phyloP scores from a whole-genome alignment of 2,329 filamentous ascomycete genomes.

The Arthrobotrys megalospora region DNA sequence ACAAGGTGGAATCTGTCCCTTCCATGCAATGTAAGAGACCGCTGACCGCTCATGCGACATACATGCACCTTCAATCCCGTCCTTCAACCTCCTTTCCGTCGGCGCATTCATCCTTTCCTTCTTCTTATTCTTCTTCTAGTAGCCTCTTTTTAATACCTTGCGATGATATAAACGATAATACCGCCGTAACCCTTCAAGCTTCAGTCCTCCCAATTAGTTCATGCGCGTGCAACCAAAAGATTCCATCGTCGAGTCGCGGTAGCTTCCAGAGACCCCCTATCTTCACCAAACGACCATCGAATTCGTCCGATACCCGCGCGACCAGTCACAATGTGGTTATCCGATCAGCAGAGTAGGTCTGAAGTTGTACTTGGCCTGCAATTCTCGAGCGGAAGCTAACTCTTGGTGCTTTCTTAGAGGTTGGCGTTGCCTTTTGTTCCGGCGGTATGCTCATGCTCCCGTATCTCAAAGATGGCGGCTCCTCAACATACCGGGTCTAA shows the following conservation, averaged over 20 bases:
- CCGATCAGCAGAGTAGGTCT: conserved; percentile 90
- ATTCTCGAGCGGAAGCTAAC: conserved; percentile 62
- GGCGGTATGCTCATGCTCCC: conserved; percentile 83
- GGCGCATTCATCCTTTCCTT: neutral
- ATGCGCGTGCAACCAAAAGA: conserved; percentile 11
- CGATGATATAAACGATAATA: conserved; percentile 22
- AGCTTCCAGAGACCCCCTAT: conserved; percentile 13
- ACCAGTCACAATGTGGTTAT: conserved; percentile 84
- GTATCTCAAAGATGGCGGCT: neutral
- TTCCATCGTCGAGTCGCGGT: conserved; percentile 26
- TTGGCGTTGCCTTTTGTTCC: conserved; percentile 97
- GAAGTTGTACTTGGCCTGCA: conserved; percentile 16
- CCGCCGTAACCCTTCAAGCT: neutral
- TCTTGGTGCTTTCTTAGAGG: conserved; percentile 75
- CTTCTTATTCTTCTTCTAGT: neutral
- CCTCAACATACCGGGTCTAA: conserved; percentile 1
- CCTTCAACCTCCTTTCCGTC: conserved; percentile 1
- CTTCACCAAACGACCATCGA: conserved; percentile 17
- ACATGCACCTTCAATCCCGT: neutral
- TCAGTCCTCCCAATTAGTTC: conserved; percentile 22
- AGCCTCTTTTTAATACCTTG: conserved; percentile 13
- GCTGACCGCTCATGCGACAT: conserved; percentile 43
- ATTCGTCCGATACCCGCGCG: conserved; percentile 63
- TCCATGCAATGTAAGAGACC: neutral
- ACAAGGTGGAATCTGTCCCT: conserved; percentile 50